Base-by-base conservation (phyloP, 2,329 filamentous ascomycete genomes). In the Ophiostoma populinum region DNA sequence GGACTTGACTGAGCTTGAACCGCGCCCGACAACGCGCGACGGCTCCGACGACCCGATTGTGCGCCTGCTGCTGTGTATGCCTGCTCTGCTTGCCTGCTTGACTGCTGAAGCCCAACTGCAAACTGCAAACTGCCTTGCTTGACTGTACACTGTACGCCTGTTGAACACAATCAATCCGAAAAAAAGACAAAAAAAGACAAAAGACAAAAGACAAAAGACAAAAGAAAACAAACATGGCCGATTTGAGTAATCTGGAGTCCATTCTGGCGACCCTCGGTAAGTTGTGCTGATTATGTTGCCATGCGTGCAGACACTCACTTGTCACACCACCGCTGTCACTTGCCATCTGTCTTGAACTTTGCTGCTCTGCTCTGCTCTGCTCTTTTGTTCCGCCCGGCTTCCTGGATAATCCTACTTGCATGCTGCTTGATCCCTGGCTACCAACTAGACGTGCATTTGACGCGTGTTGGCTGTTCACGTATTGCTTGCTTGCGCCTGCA, bases 241-340 rank as follows among this genome's bases (percentile, higher is more conserved):
- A 45, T n/a, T 20, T 37, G 24, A 31, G 31, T 11, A 45, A 47
- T 31, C 42, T 47, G 27, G 41, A 44, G 41, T 47, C 45, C n/a
- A 47, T 47, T 17, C 30, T 47, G 35, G 45, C 45, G 18, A 43
- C 45, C 27, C 41, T 47, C 33, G 45, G 45, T 47, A 44, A 45
- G 40, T 45, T 17, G 34, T 22, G 21, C 15, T 20, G 18, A 4
- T 10, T 11, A 24, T 24, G 22, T 9, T 10, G 22, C 19, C 29
- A 29, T 19, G 4, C 28, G 18, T 5, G 6, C 24, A 7, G 24
- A 5, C 6, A 25, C 10, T n/a, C 24, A n/a, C 24, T 9, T 25
- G 10, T 25, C 31, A 33, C 24, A 8, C 13, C 17, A 22, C 5
- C 21, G 6, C n/a, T n/a, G n/a, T n/a, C n/a, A n/a, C n/a, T n/a